Conservation (phyloP, 2,329 filamentous ascomycete genomes). For the Cercospora brassicicola region DNA sequence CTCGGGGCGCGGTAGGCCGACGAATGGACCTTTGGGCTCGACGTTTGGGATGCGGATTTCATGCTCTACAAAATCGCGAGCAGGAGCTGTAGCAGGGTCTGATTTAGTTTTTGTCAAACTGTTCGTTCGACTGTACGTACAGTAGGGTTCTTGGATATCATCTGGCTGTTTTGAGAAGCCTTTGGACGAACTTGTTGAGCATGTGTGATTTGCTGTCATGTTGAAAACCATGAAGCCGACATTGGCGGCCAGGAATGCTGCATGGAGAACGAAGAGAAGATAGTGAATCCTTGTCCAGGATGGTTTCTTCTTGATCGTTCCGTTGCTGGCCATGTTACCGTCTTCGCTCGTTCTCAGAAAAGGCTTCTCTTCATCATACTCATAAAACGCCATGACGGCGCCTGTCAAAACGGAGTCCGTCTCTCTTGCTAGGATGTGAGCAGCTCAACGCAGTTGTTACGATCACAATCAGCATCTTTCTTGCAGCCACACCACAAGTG, state of each 20-base stretch:
- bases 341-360: conserved; percentile 8
- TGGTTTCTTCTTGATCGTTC: not conserved
- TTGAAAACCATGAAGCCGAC: conserved; percentile 13
- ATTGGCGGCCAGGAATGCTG: conserved; percentile 15
- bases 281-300: conserved; percentile 13
- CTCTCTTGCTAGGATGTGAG: not conserved
- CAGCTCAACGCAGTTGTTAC: not conserved
- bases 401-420: not conserved
- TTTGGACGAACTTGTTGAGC: not conserved
- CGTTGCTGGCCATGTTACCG: not conserved
- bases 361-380: conserved; percentile 19
- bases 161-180: not conserved
- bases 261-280: conserved; percentile 14
- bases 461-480: not conserved
- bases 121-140: not conserved
- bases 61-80: conserved; percentile 12
- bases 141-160: conserved; percentile 12
- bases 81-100: conserved; percentile 1
- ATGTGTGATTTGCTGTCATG: not conserved
- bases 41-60: conserved; percentile 14
- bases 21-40: conserved; percentile 13
- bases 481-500: not conserved
- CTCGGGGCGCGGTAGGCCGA: conserved; percentile 13
- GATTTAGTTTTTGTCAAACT: not conserved
- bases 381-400: conserved; percentile 8